Base-by-base conservation (phyloP, 139 green algal species). In the Picochlorum costavermella region DNA sequence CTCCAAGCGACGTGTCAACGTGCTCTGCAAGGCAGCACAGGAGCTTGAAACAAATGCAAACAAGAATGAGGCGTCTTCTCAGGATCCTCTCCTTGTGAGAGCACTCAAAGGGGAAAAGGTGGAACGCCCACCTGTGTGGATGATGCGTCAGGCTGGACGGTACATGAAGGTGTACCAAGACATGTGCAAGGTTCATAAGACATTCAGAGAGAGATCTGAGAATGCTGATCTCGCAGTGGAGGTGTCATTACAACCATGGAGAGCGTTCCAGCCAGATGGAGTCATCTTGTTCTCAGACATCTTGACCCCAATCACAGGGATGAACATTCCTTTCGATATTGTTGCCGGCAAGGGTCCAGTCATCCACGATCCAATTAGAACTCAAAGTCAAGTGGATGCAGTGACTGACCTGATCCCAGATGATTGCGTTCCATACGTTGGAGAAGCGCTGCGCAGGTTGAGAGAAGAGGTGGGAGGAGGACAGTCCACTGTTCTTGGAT, bases 121-220 rank as follows among this genome's bases (percentile, higher is more conserved):
- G 8, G 80, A 93, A 61, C 78, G 90, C 9, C 86, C 90, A 0
- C 90, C 90, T 4, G 89, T 96, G 14, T 98, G 92, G 92, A 96
- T 97, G 91, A 98, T 98, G 92, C 84, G 92, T 14, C 92, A 98
- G 80, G 92, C 92, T 16, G 92, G 92, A 6, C 83, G 90, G 9
- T 96, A 96, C 83, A 92, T 94, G 89, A 93, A 95, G 81, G 88
- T 89, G 73, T 97, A 97, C 78, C 88, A 93, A 64, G 90, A 96
- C 16, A 80, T 96, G 36, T 93, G 85, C 78, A 90, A 92, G 74
- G 89, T 90, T 76, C 81, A 95, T 77, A 83, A 83, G 48, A 95
- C 87, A 45, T 96, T 96, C 83, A 75, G 90, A 25, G 85, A 95
- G 63, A 77, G 90, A 26, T 94, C 84, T 48, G 90, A 96, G 78